Evolutionary conservation across 306 rosid species (phyloP), one percentile per base, ranked within the genome.

Genomic region (Cicer cuneatum): DNA sequence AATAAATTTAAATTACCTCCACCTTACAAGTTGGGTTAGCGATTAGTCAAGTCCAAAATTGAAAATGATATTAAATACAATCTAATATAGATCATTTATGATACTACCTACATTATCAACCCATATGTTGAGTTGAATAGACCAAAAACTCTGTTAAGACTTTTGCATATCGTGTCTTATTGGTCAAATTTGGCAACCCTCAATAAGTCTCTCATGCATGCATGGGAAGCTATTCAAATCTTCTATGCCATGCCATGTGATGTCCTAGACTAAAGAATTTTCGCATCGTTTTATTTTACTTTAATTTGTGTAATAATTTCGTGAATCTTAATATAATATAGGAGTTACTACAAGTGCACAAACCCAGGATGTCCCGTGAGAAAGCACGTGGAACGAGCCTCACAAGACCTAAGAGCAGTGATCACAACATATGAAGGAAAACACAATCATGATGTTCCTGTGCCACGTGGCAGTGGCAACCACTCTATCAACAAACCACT

Each of bases 271-370:
- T 76, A 13, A 43, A 58, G 16, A 18, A 2, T 48, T 14, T 51
- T 48, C 52, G 19, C 1, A 48, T n/a, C 12, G 18, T 69, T 13
- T 35, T 39, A 37, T 75, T 62, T 75, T 46, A 60, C 19, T 2
- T 3, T 29, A 33, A 9, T 19, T 1, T 61, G 40, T 14, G 24
- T 6, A 49, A 49, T 21, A 10, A 51, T 49, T 52, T 52, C 80
- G 8, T 66, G 66, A 69, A 29, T 29, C 47, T 65, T 35, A 14
- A 53, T 49, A 59, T 21, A 2, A 65, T 65, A 11, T 63, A 94
- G 99, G 97, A 94, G 99, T 85, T 94, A 94, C 89, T 94, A 94
- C 84, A 94, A 94, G 83, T 94, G 99, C 81, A 94, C 99, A 68
- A 69, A 72, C 60, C 90, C 88, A 53, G 98, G 89, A 51, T 94